These are phyloP conservation scores for Rehmannia glutinosa DNA, from an alignment of 257 asterid genomes.

Conservation along the genomic window DNA sequence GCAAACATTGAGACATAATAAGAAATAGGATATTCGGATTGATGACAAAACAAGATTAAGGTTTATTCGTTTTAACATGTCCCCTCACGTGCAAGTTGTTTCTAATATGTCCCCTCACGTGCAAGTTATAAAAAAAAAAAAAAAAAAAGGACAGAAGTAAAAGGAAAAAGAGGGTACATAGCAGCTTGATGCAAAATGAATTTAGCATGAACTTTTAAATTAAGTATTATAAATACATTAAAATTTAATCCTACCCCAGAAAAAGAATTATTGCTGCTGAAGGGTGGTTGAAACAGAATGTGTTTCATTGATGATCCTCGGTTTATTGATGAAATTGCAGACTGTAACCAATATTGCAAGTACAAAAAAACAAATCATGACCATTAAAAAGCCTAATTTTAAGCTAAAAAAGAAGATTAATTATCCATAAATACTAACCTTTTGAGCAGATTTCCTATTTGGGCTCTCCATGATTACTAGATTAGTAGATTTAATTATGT, in stretches of 20 bases:
- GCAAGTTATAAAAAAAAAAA: too few relatives aligned
- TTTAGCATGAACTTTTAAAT: too few relatives aligned
- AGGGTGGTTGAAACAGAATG: constrained; percentile 19
- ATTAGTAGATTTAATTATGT: constrained; percentile 13
- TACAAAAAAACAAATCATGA: neutral
- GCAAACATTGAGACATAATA: too few relatives aligned
- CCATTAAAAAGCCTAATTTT: neutral
- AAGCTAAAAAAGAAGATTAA: neutral
- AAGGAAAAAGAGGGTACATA: too few relatives aligned
- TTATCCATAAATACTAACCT: constrained; percentile 27
- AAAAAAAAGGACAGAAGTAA: too few relatives aligned
- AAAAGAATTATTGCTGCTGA: constrained; percentile 18
- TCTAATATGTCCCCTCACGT: too few relatives aligned
- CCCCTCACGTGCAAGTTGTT: too few relatives aligned
- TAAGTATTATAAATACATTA: too few relatives aligned
- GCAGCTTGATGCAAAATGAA: too few relatives aligned
- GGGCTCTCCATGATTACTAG: constrained; percentile 44
- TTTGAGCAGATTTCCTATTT: constrained; percentile 43
- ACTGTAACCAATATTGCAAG: constrained; percentile 11
- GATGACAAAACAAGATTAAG: too few relatives aligned
- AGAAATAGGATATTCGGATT: too few relatives aligned
- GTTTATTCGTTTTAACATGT: too few relatives aligned
- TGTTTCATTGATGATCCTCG: constrained; percentile 15
- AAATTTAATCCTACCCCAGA: constrained; percentile 21
- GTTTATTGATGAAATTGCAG: constrained; percentile 23